Conservation (phyloP, 164 flowering plant species). For the Tetracentron sinense region DNA sequence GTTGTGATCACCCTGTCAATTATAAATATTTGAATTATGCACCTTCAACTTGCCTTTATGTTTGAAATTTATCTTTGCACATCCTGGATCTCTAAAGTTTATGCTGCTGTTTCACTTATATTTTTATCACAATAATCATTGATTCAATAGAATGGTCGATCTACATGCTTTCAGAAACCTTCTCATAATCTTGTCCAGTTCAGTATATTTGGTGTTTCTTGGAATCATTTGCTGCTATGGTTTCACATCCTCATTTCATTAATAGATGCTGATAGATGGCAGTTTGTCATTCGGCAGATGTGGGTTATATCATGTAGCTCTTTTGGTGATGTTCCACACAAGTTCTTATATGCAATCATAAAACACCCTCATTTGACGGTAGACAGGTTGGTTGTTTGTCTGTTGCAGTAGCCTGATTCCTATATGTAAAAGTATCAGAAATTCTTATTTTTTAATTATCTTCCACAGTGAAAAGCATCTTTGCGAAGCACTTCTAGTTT, state of each 20-base stretch:
- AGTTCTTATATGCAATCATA: slow-evolving; percentile 37
- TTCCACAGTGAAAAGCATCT: slow-evolving; percentile 71
- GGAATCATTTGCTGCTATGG: neutral
- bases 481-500: slow-evolving; percentile 50
- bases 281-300: slow-evolving; percentile 40
- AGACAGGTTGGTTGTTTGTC: slow-evolving; percentile 45
- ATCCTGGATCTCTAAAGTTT: neutral
- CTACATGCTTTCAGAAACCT: neutral
- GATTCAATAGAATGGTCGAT: neutral
- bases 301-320: slow-evolving; percentile 42
- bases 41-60: neutral
- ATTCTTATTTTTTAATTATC: slow-evolving; percentile 11
- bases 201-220: neutral
- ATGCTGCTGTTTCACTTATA: neutral
- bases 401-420: neutral
- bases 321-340: slow-evolving; percentile 43
- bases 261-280: slow-evolving; percentile 10
- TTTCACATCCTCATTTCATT: neutral
- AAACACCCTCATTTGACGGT: slow-evolving; percentile 58
- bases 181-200: neutral
- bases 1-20: no score
- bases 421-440: neutral
- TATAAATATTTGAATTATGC: no score
- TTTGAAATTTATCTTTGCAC: neutral
- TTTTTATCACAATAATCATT: neutral